Evolutionary conservation across 163 green algal species (phyloP), one percentile per base, ranked within the genome.

Genomic region (Chlamydomonas reinhardtii): DNA sequence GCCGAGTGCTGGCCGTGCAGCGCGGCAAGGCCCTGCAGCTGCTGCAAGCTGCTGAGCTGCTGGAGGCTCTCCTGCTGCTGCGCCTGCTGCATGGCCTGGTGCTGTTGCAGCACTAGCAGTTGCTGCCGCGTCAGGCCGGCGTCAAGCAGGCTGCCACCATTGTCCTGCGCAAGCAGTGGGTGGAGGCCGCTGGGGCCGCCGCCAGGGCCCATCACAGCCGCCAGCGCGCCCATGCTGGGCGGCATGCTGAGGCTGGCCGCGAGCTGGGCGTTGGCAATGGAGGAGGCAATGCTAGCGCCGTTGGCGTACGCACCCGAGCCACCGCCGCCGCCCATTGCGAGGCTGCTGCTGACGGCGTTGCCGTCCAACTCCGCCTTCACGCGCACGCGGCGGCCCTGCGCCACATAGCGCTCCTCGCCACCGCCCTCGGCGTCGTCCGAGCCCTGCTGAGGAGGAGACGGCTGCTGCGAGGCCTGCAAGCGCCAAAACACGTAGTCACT

Each of bases 391-490:
- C 66, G 65, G n/a, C 19, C 77, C 27, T 84, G 77, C 43, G 59
- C 66, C 56, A 65, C 14, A 27, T 29, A 56, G 48, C 48, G 48
- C 16, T 39, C 66, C 4, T 69, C 24, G 6, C 72, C 68, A 1
- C 20, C 54, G 66, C 68, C 79, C 15, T 84, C 76, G 11, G 48
- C 79, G 69, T 72, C 17, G 27, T 48, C 43, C 29, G 59, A 69
- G 5, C 12, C n/a, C 52, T 71, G 68, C 25, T 77, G 79, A 27
- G 79, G 79, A 8, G 68, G 79, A 6, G 68, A 85, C 0, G 68
- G 69, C 70, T 86, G 80, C 80, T 73, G 70, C 16, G 80, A 79
- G n/a, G 65, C 17, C 35, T 79, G 80, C 29, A 71, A 80, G 70
- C 14, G 48, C 12, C 17, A 56, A 56, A 9, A 9, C 5, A 17